These are phyloP conservation scores for Blastocystis sp. DNA, from an alignment of 352 stramenopile genomes.

Conservation along the genomic window DNA sequence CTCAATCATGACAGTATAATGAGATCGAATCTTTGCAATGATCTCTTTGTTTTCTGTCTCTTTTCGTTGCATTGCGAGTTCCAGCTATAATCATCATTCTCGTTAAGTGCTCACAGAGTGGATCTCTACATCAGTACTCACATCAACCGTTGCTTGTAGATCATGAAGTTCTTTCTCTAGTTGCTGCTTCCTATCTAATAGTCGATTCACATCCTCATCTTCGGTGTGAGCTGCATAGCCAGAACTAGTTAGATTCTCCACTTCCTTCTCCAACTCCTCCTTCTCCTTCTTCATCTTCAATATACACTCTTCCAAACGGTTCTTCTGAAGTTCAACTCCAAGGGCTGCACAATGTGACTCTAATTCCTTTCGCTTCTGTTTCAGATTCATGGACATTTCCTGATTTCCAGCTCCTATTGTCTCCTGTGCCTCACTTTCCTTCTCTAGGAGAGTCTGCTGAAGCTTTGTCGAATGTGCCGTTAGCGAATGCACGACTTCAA, in stretches of 20 bases:
- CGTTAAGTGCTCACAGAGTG: neutral
- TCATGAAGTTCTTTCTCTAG: neutral
- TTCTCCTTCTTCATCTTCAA: neutral
- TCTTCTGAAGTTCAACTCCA: too few species aligned
- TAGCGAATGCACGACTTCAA: too few species aligned
- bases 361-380: neutral
- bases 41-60: neutral
- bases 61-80: neutral
- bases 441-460: too few species aligned
- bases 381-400: neutral
- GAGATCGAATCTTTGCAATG: neutral
- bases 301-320: neutral
- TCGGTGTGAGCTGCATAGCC: neutral
- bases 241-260: neutral
- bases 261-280: neutral
- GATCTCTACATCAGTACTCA: neutral
- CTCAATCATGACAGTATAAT: neutral
- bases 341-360: neutral
- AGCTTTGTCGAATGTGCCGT: too few species aligned
- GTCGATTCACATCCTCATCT: neutral
- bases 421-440: too few species aligned
- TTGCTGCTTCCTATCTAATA: neutral
- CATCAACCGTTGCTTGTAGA: neutral
- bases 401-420: neutral
- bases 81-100: neutral